Evolutionary conservation across 805 yeast genomes (phyloP).

Genomic region (Lipomyces yamanashiensis): DNA sequence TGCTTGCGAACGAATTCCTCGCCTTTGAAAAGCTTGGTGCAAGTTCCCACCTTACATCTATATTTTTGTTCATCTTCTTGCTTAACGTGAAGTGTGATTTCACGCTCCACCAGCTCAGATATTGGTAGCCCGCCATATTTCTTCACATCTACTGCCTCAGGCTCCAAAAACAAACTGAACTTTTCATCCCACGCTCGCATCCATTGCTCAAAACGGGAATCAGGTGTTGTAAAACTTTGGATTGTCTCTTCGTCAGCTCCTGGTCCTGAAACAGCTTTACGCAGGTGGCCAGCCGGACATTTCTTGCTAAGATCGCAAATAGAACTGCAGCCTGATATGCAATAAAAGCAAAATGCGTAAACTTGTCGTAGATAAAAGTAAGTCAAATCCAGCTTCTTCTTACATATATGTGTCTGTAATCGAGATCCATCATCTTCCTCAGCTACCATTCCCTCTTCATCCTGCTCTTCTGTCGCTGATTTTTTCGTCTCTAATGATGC

Average conservation of each 20-base stretch:
- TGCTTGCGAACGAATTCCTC: constrained; percentile 37
- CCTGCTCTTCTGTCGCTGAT: constrained; percentile 15
- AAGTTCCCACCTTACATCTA: constrained; percentile 35
- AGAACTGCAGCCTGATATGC: constrained; percentile 28
- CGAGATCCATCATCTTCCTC: constrained; percentile 22
- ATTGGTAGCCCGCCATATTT: constrained; percentile 31
- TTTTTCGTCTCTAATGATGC: constrained; percentile 5
- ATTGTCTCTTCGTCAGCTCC: constrained; percentile 10
- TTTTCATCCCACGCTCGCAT: constrained; percentile 32
- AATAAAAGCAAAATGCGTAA: constrained; percentile 34
- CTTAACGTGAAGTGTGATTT: constrained; percentile 20
- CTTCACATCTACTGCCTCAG: constrained; percentile 22
- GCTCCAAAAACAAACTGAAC: constrained; percentile 24
- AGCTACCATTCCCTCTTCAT: constrained; percentile 32
- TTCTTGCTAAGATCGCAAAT: constrained; percentile 28
- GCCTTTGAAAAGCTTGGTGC: constrained; percentile 36
- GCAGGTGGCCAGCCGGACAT: constrained; percentile 34
- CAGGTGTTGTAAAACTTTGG: constrained; percentile 10
- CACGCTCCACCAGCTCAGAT: constrained; percentile 16
- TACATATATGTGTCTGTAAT: constrained; percentile 3
- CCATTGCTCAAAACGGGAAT: constrained; percentile 28
- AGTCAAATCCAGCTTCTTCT: constrained; percentile 29
- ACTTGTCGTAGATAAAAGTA: constrained; percentile 32
- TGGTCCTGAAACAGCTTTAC: constrained; percentile 22
- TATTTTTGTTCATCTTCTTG: constrained; percentile 34